Evolutionary conservation across 73 alveolate species (phyloP).

Genomic region (Paramecium sexaurelia): DNA sequence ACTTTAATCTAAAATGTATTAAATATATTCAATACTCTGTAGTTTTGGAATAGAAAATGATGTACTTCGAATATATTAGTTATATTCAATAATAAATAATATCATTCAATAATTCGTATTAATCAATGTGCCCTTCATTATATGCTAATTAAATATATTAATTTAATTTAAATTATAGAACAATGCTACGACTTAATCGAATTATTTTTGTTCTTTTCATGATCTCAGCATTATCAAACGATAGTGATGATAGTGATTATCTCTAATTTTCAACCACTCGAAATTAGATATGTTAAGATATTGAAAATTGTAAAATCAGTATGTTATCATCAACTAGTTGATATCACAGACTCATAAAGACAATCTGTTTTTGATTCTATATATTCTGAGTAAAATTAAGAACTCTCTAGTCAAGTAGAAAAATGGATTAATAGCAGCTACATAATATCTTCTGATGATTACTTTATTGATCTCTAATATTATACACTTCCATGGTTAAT

Average conservation of each 20-base stretch:
- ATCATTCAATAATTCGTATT: background rate
- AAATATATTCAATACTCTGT: too few relatives aligned
- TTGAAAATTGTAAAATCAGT: background rate
- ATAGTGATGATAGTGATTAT: background rate
- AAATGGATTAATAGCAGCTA: background rate
- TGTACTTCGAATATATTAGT: too few relatives aligned
- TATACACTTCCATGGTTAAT: slow-evolving; percentile 8
- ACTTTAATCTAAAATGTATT: too few relatives aligned
- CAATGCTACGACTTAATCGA: background rate
- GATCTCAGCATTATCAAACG: background rate
- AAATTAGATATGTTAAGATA: background rate
- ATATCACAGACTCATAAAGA: background rate
- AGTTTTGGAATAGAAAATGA: too few relatives aligned
- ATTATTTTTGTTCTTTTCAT: background rate
- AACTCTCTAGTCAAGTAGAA: background rate
- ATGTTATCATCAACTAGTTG: background rate
- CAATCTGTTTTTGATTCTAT: background rate
- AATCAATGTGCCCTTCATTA: background rate
- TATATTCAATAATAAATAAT: too few relatives aligned
- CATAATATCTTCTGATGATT: background rate
- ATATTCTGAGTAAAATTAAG: background rate
- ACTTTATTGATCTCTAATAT: background rate
- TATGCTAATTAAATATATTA: background rate
- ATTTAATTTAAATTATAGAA: background rate
- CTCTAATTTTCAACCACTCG: background rate